A percentile compares a stretch with the other conserved stretches of the same genome.
Evolutionary conservation across 345 rosid species (phyloP).

Genomic region (Populus euphratica): DNA sequence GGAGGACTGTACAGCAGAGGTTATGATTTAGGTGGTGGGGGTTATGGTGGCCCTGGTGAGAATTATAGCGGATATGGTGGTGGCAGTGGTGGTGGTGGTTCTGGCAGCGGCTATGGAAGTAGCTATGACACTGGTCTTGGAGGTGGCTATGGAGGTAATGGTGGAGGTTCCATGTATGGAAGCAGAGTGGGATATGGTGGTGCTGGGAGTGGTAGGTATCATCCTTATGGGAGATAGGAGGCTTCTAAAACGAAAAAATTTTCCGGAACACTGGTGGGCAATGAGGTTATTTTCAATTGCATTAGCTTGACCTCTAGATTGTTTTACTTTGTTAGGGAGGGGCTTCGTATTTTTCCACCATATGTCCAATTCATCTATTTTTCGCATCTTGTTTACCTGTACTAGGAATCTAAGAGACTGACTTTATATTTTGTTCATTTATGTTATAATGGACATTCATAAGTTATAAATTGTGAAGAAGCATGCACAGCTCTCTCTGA

Average conservation of each 20-base stretch:
- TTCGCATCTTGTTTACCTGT: too few relatives aligned
- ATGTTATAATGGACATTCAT: too few relatives aligned
- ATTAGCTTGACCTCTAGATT: not conserved
- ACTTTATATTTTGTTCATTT: too few relatives aligned
- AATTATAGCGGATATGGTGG: constrained; percentile 50
- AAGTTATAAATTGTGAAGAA: too few relatives aligned
- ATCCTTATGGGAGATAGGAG: constrained; percentile 81
- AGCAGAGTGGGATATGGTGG: constrained; percentile 25
- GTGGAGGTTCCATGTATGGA: constrained; percentile 33
- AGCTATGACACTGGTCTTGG: constrained; percentile 37
- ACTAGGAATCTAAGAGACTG: too few relatives aligned
- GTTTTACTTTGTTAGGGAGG: too few relatives aligned
- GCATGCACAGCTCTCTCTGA: too few relatives aligned
- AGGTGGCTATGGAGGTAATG: constrained; percentile 18
- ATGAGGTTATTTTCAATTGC: not conserved
- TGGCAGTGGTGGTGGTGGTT: constrained; percentile 41
- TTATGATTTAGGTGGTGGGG: constrained; percentile 50
- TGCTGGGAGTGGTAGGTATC: constrained; percentile 66
- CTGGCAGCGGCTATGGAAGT: constrained; percentile 47
- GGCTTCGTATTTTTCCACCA: too few relatives aligned
- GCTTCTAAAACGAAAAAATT: too few relatives aligned
- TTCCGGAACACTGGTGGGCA: not conserved
- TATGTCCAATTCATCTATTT: too few relatives aligned
- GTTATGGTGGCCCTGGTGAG: constrained; percentile 57
- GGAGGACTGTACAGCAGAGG: constrained; percentile 72